Evolutionary conservation across 1,139 yeast genomes (phyloP).

Genomic region (Candida sp.): DNA sequence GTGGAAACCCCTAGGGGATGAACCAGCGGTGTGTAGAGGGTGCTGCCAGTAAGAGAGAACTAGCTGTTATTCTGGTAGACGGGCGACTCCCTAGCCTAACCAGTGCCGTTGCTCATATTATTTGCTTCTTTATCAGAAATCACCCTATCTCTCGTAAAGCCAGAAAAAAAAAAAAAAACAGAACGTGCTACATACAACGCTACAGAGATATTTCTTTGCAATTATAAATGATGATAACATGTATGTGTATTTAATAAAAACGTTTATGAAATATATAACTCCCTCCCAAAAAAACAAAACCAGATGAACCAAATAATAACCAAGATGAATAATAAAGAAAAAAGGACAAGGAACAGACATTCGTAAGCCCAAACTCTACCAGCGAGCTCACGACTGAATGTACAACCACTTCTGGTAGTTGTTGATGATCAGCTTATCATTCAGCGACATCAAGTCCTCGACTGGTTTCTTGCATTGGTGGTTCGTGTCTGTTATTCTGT

Average conservation of each 20-base stretch:
- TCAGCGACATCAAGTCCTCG: background rate
- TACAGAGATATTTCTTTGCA: background rate
- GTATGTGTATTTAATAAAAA: background rate
- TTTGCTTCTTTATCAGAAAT: too few species aligned
- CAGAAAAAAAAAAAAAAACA: background rate
- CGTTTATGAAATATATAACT: background rate
- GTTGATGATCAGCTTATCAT: background rate
- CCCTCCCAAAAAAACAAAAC: background rate
- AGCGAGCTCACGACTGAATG: background rate
- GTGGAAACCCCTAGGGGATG: too few species aligned
- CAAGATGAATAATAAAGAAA: background rate
- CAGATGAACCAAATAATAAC: background rate
- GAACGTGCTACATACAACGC: background rate
- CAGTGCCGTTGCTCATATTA: too few species aligned
- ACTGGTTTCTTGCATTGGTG: conserved; percentile 1
- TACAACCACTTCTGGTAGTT: conserved; percentile 1
- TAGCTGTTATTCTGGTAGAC: too few species aligned
- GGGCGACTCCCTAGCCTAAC: too few species aligned
- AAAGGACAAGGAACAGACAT: background rate
- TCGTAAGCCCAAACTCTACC: background rate
- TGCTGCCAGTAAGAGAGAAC: too few species aligned
- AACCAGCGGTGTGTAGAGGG: too few species aligned
- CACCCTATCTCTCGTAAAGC: too few species aligned
- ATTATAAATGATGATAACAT: background rate
- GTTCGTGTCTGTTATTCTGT: background rate